A percentile compares a stretch with the other conserved stretches of the same genome.
Conservation (phyloP, 352 stramenopile species). For the Globisporangium sylvaticum region DNA sequence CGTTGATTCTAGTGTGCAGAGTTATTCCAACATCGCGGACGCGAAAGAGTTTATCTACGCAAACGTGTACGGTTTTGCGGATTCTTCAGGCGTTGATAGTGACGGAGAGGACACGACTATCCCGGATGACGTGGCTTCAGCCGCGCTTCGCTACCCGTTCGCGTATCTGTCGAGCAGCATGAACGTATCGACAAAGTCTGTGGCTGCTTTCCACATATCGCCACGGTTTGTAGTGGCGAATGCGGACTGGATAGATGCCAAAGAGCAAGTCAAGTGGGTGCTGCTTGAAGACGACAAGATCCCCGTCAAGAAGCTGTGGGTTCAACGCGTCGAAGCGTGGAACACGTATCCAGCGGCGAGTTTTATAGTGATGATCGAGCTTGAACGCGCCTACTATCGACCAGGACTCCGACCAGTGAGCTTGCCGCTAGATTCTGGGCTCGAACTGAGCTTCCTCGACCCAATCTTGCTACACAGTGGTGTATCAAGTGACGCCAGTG, state of each 20-base stretch:
- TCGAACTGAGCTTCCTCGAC: slow-evolving; percentile 4
- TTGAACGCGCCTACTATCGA: not conserved
- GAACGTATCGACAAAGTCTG: slow-evolving; percentile 3
- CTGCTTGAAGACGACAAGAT: slow-evolving; percentile 1
- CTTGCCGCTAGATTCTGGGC: not conserved
- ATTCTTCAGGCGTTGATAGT: too few species aligned
- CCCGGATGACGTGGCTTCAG: too few species aligned
- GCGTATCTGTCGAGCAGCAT: slow-evolving; percentile 5
- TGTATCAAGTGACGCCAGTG: not conserved
- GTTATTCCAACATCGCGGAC: too few species aligned
- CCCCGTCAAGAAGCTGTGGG: not conserved
- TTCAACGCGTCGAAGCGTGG: not conserved
- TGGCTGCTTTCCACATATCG: not conserved
- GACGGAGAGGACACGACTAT: too few species aligned
- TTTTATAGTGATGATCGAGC: not conserved
- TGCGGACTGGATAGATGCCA: not conserved
- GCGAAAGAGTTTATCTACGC: too few species aligned
- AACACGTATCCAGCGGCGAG: too few species aligned
- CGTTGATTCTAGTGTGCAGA: too few species aligned
- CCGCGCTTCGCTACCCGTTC: not conserved
- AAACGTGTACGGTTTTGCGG: too few species aligned
- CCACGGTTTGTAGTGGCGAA: not conserved
- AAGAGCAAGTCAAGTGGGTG: slow-evolving; percentile 7
- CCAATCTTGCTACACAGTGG: not conserved
- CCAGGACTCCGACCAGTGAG: not conserved